Evolutionary conservation across 129 eudicot genomes (phyloP), one percentile per base, ranked within the genome.

Genomic region (Daucus carota): DNA sequence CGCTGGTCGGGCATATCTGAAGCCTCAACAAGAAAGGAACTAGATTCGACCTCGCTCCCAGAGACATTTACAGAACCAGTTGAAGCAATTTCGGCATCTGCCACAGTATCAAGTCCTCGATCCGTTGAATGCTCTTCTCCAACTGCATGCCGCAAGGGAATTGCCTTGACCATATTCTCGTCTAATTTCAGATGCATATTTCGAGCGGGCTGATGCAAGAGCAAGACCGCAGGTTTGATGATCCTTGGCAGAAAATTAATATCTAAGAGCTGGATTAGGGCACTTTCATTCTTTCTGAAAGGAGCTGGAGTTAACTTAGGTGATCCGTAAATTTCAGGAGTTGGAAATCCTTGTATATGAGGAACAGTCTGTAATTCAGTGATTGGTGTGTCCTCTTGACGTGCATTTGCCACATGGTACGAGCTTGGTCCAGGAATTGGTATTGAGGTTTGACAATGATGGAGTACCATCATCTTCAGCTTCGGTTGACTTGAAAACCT

Each of bases 291-390:
- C 80, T 87, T 89, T 76, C 80, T 72, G 65, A 84, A 76, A 24
- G 83, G 92, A 28, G 48, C 79, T 6, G 98, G 82, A 34, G 88
- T 89, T 79, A 93, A 73, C 71, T 89, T 88, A 0, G 96, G 98
- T 13, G 97, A 87, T 74, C 89, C 93, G 12, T 84, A 93, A 24
- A 93, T 93, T 72, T 93, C 97, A 5, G 98, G 98, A 38, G 96
- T 89, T 8, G 87, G 96, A 72, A 93, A 90, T 42, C 98, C 98
- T 85, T 84, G 90, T 52, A 81, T 81, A 76, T 86, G 97, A n/a
- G 70, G 34, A 63, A 60, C 79, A 75, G 75, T 84, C 24, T 79
- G 81, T 29, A 78, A 90, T 60, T 85, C 84, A 11, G 29, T 74
- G 20, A 73, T 72, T 33, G 79, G 54, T 45, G 77, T 79, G 80